Percentiles rank a stretch among this genome's conserved stretches.
Conservation (phyloP, 2,329 filamentous ascomycete species). For the Beauveria asiatica region DNA sequence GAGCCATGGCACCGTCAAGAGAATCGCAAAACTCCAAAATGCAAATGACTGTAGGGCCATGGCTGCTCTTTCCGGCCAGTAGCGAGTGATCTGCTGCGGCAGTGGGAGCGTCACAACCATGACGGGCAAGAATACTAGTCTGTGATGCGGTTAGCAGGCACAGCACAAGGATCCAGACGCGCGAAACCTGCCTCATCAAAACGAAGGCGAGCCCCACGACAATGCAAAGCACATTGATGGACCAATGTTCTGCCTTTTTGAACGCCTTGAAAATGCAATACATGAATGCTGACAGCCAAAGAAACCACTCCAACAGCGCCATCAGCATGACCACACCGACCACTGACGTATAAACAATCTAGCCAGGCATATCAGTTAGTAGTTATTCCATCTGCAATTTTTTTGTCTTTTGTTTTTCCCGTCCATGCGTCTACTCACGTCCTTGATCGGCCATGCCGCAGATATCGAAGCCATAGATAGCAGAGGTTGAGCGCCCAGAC, state of each 20-base stretch:
- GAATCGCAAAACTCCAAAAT: slow-evolving; percentile 82
- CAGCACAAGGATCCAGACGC: not conserved
- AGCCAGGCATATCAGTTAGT: slow-evolving; percentile 13
- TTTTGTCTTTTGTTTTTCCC: not conserved
- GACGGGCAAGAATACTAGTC: slow-evolving; percentile 79
- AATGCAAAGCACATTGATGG: slow-evolving; percentile 68
- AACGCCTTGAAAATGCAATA: slow-evolving; percentile 89
- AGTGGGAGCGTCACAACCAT: slow-evolving; percentile 91
- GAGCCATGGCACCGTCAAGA: slow-evolving; percentile 83
- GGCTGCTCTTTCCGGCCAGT: slow-evolving; percentile 65
- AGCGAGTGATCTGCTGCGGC: slow-evolving; percentile 59
- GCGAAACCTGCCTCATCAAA: slow-evolving; percentile 54
- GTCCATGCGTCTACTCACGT: slow-evolving; percentile 22
- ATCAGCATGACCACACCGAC: slow-evolving; percentile 75
- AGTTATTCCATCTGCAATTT: not conserved
- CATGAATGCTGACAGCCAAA: slow-evolving; percentile 88
- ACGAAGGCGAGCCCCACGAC: slow-evolving; percentile 67
- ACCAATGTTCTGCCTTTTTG: slow-evolving; percentile 81
- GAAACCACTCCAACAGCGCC: slow-evolving; percentile 84
- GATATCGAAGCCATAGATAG: not conserved
- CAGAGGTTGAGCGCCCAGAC: not conserved
- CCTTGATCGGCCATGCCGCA: slow-evolving; percentile 38
- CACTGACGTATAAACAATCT: slow-evolving; percentile 82
- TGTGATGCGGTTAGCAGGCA: slow-evolving; percentile 26
- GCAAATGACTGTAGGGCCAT: slow-evolving; percentile 82